phyloP scores from a whole-genome alignment of 2,329 filamentous ascomycete species.

The Elsinoe ampelina region DNA sequence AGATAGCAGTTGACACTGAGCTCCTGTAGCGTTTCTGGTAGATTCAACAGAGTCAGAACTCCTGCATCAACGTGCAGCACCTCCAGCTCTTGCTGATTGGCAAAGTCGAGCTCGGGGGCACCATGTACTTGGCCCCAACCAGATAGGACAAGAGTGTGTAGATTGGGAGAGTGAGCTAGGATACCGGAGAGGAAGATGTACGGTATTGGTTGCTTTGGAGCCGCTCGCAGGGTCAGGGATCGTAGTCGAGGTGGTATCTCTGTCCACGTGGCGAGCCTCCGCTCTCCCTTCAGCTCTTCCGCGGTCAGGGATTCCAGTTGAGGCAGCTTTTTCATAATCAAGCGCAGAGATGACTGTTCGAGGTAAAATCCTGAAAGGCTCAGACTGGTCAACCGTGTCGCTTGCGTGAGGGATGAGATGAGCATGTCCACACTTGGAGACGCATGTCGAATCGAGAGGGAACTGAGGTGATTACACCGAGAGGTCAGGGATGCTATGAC shows the following conservation, averaged over 20 bases:
- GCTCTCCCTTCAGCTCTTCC: not conserved
- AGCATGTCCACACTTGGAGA: not conserved
- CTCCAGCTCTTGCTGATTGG: not conserved
- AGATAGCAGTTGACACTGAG: constrained; percentile 5
- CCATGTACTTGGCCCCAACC: constrained; percentile 6
- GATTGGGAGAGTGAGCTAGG: not conserved
- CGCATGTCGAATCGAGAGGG: constrained; percentile 26
- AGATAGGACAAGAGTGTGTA: not conserved
- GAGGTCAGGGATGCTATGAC: constrained; percentile 30
- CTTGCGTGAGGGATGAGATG: constrained; percentile 5
- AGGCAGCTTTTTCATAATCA: not conserved
- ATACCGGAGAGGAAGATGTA: constrained; percentile 2
- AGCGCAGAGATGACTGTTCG: not conserved
- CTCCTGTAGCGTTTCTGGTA: not conserved
- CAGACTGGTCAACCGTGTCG: constrained; percentile 14
- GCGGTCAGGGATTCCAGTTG: not conserved
- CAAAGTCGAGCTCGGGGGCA: constrained; percentile 2
- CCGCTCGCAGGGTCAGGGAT: not conserved
- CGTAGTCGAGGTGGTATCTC: not conserved
- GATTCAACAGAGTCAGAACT: not conserved
- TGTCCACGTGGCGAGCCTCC: not conserved
- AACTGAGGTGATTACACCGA: constrained; percentile 28
- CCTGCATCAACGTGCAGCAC: constrained; percentile 4
- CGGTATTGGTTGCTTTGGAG: not conserved
- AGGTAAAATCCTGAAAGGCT: not conserved